Percentiles rank a stretch among this genome's conserved stretches.
Conservation (phyloP, 805 yeast species). For the Cyberlindnera mycetangii region DNA sequence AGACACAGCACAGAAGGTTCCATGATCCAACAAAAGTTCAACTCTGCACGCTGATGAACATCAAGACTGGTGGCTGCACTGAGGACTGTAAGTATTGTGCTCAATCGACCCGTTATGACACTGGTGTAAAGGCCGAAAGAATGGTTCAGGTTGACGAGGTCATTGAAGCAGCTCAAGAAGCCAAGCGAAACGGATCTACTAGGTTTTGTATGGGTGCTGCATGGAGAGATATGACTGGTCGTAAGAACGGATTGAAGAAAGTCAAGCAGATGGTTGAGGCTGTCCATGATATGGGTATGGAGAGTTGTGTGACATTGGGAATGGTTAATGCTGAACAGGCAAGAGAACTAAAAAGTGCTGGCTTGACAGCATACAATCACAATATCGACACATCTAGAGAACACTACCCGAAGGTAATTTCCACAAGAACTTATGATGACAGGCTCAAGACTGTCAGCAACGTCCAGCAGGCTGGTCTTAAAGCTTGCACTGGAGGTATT, state of each 20-base stretch:
- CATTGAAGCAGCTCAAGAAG: slow-evolving; percentile 57
- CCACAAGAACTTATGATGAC: slow-evolving; percentile 71
- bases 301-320: slow-evolving; percentile 77
- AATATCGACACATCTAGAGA: slow-evolving; percentile 79
- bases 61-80: slow-evolving; percentile 78
- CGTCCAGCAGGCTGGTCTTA: slow-evolving; percentile 61
- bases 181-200: slow-evolving; percentile 69
- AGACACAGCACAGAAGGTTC: slow-evolving; percentile 59
- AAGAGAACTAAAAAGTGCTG: slow-evolving; percentile 55
- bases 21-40: slow-evolving; percentile 72
- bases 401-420: slow-evolving; percentile 67
- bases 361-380: slow-evolving; percentile 80
- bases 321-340: slow-evolving; percentile 73
- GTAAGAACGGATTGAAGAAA: slow-evolving; percentile 61
- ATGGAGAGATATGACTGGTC: slow-evolving; percentile 81
- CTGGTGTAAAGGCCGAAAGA: slow-evolving; percentile 71
- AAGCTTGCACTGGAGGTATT: slow-evolving; percentile 78
- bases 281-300: slow-evolving; percentile 66
- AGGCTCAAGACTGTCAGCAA: slow-evolving; percentile 62
- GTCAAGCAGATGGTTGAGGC: slow-evolving; percentile 63
- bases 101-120: slow-evolving; percentile 64
- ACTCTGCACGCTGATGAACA: slow-evolving; percentile 69
- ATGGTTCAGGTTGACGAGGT: slow-evolving; percentile 62
- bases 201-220: slow-evolving; percentile 87
- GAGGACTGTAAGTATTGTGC: slow-evolving; percentile 84